Conservation (phyloP, 192 early-diverging fungal genomes). For the Bifiguratus adelaidae region DNA sequence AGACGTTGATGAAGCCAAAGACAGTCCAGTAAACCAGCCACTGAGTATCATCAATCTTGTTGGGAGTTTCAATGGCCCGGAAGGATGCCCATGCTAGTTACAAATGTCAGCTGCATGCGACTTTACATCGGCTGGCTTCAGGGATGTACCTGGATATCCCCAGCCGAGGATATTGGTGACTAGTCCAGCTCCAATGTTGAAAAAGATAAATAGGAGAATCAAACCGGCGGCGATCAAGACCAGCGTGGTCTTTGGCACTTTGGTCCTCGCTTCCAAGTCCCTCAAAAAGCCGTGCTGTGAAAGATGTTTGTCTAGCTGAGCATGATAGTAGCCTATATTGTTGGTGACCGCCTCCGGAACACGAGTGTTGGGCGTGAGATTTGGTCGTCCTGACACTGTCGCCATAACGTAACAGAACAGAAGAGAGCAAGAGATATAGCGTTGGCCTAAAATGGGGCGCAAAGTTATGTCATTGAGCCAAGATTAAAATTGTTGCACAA, state of each 20-base stretch:
- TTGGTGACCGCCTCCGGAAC: neutral
- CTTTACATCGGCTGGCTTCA: neutral
- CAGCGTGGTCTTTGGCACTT: constrained; percentile 87
- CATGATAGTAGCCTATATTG: neutral
- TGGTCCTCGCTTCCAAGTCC: constrained; percentile 61
- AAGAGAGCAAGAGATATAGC: no score
- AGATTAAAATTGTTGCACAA: no score
- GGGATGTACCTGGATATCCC: constrained; percentile 69
- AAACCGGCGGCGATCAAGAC: constrained; percentile 51
- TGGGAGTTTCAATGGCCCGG: constrained; percentile 78
- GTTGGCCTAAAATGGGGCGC: no score
- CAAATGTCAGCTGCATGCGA: neutral
- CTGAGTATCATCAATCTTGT: constrained; percentile 73
- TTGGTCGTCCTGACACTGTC: no score
- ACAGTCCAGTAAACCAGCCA: constrained; percentile 93
- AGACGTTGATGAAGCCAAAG: constrained; percentile 75
- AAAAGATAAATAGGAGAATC: constrained; percentile 70
- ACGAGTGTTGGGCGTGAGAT: neutral
- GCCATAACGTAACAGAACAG: no score
- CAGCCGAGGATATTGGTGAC: constrained; percentile 82
- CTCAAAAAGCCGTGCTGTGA: constrained; percentile 50
- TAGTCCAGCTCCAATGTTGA: constrained; percentile 75
- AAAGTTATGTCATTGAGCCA: no score
- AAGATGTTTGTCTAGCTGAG: constrained; percentile 58
- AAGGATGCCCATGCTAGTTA: constrained; percentile 77